Percentiles rank a stretch among this genome's conserved stretches.
Conservation (phyloP, 2,329 filamentous ascomycete species). For the Clonostachys rhizophaga region DNA sequence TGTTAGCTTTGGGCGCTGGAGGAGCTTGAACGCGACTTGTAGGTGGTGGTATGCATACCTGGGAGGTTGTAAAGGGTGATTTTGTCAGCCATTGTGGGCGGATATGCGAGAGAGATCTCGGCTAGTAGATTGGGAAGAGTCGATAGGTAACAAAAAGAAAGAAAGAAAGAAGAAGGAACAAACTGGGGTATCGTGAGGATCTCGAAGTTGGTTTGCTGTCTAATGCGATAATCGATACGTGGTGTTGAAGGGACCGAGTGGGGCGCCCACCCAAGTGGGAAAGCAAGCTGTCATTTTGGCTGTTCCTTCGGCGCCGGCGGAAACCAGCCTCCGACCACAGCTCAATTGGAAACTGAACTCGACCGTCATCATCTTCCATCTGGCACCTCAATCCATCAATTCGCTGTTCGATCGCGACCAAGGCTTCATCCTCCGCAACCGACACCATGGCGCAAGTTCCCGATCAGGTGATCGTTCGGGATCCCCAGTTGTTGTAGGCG, state of each 20-base stretch:
- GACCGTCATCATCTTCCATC: background rate
- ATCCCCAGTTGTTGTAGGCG: constrained; percentile 93
- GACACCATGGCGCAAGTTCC: constrained; percentile 73
- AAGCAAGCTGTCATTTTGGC: constrained; percentile 12
- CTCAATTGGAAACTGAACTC: no score
- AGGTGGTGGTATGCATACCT: constrained; percentile 33
- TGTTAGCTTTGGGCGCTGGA: constrained; percentile 1
- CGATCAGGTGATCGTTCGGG: constrained; percentile 94
- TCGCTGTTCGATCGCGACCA: background rate
- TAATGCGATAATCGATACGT: background rate
- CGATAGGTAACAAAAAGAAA: no score
- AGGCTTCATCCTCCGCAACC: constrained; percentile 2
- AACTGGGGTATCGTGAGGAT: background rate
- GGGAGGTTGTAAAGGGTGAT: constrained; percentile 65
- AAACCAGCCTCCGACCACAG: constrained; percentile 9
- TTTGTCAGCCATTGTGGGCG: constrained; percentile 31
- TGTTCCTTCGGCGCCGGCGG: constrained; percentile 6
- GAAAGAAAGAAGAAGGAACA: no score
- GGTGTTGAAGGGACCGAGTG: constrained; percentile 1
- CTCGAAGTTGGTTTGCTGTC: background rate
- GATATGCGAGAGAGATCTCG: no score
- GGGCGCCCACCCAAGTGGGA: constrained; percentile 5
- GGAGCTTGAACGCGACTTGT: background rate
- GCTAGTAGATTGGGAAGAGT: no score
- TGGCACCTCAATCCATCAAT: background rate